Evolutionary conservation across 2,329 filamentous ascomycete genomes (phyloP).

Genomic region (Bipolaris sorokiniana): DNA sequence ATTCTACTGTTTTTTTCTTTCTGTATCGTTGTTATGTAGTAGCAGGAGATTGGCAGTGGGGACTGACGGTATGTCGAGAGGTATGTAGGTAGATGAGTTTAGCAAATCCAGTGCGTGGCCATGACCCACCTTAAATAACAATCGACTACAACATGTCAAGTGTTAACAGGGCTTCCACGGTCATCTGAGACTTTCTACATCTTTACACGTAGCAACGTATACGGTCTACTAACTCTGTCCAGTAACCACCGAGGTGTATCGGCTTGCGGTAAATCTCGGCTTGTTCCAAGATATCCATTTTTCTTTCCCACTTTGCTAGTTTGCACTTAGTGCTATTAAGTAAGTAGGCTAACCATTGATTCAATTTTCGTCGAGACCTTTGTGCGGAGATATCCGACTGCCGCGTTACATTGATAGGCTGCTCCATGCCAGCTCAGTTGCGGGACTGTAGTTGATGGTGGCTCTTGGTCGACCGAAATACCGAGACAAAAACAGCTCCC

Average conservation of each 20-base stretch:
- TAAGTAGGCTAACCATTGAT: neutral
- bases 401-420: neutral
- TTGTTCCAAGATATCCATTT: slow-evolving; percentile 8
- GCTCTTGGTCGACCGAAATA: no score
- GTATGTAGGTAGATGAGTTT: neutral
- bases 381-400: neutral
- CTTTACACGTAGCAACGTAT: slow-evolving; percentile 2
- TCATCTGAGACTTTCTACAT: slow-evolving; percentile 1
- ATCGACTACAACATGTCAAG: slow-evolving; percentile 5
- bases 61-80: neutral
- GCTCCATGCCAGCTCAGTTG: neutral
- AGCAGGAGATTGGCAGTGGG: neutral
- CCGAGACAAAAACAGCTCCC: no score
- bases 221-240: neutral
- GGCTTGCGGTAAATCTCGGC: slow-evolving; percentile 21
- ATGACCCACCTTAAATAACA: slow-evolving; percentile 6
- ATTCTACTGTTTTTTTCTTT: no score
- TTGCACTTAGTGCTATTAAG: neutral
- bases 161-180: slow-evolving; percentile 8
- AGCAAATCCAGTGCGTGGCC: neutral
- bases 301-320: slow-evolving; percentile 4
- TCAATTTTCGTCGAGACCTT: slow-evolving; percentile 3
- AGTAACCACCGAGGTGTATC: slow-evolving; percentile 7
- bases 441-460: neutral
- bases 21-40: neutral